Conservation (phyloP, 2,329 filamentous ascomycete genomes). For the Penicillium rolfsii region DNA sequence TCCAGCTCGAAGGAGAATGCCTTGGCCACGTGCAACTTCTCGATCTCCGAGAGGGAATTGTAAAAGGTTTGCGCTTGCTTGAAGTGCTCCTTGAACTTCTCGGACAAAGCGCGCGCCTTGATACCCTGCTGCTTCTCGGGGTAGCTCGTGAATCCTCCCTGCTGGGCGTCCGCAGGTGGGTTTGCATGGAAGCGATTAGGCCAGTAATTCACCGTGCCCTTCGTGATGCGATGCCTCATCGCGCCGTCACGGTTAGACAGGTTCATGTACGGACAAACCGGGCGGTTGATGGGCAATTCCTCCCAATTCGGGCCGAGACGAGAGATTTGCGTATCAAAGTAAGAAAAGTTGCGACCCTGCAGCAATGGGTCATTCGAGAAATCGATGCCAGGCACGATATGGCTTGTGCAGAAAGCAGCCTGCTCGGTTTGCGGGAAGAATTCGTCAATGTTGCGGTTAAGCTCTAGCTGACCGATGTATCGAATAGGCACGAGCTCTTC, state of each 20-base stretch:
- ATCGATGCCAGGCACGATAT: constrained; percentile 77
- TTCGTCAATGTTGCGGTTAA: constrained; percentile 79
- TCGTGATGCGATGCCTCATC: constrained; percentile 72
- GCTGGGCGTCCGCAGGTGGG: constrained; percentile 62
- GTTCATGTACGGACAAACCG: constrained; percentile 74
- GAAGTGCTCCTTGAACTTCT: constrained; percentile 51
- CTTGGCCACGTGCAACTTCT: constrained; percentile 42
- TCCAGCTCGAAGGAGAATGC: constrained; percentile 46
- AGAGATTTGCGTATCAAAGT: constrained; percentile 59
- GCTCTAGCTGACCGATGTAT: constrained; percentile 77
- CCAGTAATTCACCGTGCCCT: constrained; percentile 77
- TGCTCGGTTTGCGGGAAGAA: constrained; percentile 84
- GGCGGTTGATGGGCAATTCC: constrained; percentile 75
- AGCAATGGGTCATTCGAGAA: constrained; percentile 75
- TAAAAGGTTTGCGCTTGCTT: constrained; percentile 46
- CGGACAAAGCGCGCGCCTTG: constrained; percentile 60
- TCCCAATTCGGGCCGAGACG: constrained; percentile 76
- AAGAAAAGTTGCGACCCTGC: constrained; percentile 72
- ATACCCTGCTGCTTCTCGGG: constrained; percentile 68
- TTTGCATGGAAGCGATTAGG: constrained; percentile 69
- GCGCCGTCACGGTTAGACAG: constrained; percentile 76
- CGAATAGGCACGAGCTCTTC: constrained; percentile 74
- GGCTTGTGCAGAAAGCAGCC: constrained; percentile 78
- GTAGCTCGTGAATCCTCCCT: constrained; percentile 72
- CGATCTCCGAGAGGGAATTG: constrained; percentile 40